Evolutionary conservation across 306 rosid genomes (phyloP).

Genomic region (Purshia tridentata): DNA sequence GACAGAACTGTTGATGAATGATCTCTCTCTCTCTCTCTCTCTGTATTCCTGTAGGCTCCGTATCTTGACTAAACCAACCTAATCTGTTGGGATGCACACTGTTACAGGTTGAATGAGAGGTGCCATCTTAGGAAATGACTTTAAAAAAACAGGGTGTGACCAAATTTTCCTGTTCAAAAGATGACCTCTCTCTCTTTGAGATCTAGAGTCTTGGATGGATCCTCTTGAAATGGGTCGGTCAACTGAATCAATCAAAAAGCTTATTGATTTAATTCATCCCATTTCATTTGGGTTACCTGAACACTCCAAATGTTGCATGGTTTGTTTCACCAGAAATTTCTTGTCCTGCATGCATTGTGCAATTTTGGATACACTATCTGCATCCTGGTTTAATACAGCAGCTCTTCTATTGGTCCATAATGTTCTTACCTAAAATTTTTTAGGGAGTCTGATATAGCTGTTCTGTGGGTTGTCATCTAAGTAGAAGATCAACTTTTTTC

Average conservation of each 20-base stretch:
- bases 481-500: not conserved
- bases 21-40: not conserved
- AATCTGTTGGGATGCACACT: not conserved
- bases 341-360: not conserved
- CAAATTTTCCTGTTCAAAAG: too few species aligned
- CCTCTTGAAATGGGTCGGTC: too few species aligned
- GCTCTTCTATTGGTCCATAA: not conserved
- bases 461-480: not conserved
- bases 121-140: too few species aligned
- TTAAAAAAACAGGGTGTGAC: too few species aligned
- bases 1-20: conserved; percentile 5
- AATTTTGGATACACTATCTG: not conserved
- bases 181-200: too few species aligned
- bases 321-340: not conserved
- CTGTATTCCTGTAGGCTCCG: not conserved
- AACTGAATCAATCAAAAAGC: too few species aligned
- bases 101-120: not conserved
- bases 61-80: not conserved
- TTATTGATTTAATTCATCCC: too few species aligned
- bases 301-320: not conserved
- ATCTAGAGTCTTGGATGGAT: too few species aligned
- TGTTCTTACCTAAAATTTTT: not conserved
- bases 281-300: not conserved
- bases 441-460: not conserved
- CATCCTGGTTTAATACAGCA: not conserved